phyloP scores from a whole-genome alignment of 2,329 filamentous ascomycete species.

The Trichoderma sp. region DNA sequence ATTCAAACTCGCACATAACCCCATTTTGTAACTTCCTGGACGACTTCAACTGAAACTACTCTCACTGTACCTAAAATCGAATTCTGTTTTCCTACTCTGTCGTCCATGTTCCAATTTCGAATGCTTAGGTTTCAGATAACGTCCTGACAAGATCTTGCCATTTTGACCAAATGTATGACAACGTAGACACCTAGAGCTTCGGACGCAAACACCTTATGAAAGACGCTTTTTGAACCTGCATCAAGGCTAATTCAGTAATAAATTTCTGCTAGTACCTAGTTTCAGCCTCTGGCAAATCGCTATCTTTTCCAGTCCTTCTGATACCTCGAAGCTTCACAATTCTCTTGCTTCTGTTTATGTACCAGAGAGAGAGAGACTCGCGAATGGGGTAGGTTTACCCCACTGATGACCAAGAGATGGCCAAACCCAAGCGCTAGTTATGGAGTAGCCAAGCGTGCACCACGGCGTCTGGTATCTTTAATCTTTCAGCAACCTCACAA shows the following conservation, averaged over 20 bases:
- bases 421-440: not conserved
- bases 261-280: not conserved
- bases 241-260: not conserved
- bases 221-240: not conserved
- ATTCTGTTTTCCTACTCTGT: not conserved
- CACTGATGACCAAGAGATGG: not conserved
- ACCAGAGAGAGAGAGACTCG: not conserved
- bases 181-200: not conserved
- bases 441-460: not conserved
- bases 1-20: not conserved
- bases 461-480: not conserved
- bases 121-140: not conserved
- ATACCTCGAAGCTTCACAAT: not conserved
- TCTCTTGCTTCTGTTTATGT: not conserved
- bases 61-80: not conserved
- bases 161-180: no score
- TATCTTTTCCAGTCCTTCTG: not conserved
- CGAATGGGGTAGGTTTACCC: not conserved
- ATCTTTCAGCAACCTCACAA: not conserved
- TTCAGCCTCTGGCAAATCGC: not conserved
- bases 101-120: not conserved
- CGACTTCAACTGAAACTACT: not conserved
- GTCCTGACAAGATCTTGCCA: not conserved
- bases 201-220: not conserved
- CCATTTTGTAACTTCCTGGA: not conserved